phyloP scores from a whole-genome alignment of 2,329 filamentous ascomycete species.

The Pseudocercospora vitis region DNA sequence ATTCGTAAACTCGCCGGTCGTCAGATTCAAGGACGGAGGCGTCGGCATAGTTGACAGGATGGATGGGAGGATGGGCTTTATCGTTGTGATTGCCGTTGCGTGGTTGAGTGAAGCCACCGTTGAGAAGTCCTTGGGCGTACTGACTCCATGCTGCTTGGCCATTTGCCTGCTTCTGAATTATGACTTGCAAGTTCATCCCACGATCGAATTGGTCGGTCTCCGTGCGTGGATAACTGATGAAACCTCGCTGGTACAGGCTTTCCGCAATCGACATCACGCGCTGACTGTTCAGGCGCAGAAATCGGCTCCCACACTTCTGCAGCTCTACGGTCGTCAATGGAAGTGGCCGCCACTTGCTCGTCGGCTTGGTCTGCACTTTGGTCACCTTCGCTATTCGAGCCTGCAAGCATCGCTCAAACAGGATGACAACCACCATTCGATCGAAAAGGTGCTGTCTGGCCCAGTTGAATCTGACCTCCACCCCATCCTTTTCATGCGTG shows the following conservation, averaged over 20 bases:
- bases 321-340: conserved; percentile 94
- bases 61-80: conserved; percentile 95
- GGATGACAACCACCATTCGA: conserved; percentile 72
- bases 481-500: conserved; percentile 71
- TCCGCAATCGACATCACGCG: conserved; percentile 87
- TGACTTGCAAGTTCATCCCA: conserved; percentile 75
- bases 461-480: conserved; percentile 84
- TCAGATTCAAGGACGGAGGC: conserved; percentile 60
- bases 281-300: conserved; percentile 87
- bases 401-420: conserved; percentile 80
- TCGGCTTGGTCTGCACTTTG: conserved; percentile 86
- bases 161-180: conserved; percentile 81
- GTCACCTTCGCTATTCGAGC: conserved; percentile 76
- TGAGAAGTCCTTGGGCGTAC: conserved; percentile 72
- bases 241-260: conserved; percentile 85
- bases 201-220: conserved; percentile 95
- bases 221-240: conserved; percentile 95
- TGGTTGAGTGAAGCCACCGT: conserved; percentile 77
- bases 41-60: conserved; percentile 83
- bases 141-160: conserved; percentile 70
- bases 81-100: conserved; percentile 86
- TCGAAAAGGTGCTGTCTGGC: conserved; percentile 81
- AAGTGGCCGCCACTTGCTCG: conserved; percentile 89
- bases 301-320: conserved; percentile 89
- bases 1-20: conserved; percentile 79